Base-by-base conservation (phyloP, 768 basidiomycete species). In the Boletus vermiculosoides region DNA sequence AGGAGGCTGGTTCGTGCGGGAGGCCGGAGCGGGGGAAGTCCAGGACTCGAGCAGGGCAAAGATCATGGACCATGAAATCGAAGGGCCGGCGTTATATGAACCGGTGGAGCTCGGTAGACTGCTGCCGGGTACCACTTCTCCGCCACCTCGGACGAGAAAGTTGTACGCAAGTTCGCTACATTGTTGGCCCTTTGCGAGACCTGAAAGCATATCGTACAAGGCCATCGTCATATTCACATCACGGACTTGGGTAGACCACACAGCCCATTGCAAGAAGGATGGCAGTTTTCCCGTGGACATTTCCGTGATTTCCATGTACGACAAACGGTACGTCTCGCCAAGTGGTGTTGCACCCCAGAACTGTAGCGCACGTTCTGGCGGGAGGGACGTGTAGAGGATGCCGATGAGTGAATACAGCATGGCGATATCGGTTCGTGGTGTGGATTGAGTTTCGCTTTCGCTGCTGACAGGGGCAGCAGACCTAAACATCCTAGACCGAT, bases 91-190 rank as follows among this genome's bases (percentile, higher is more conserved):
- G 18, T 75, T 72, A 23, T 67, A 69, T 5, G 82, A 77, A 16
- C 62, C 50, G 4, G 74, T 54, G 16, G 74, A 49, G 8, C 61
- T 62, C 0, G 83, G 76, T 8, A 86, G 59, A 23, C 77, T 78
- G 60, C 81, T 84, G 25, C 86, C 84, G 1, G 84, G 79, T 41
- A 90, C 71, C 5, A 87, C 80, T 60, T 90, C 89, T 1, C 83
- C 84, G 2, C 83, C 83, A n/a, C 86, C 88, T 37, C 87, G 77
- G 16, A 86, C 87, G 69, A 97, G 81, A 71, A 95, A 94, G 70
- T 94, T 94, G 76, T 92, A 92, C 0, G 91, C 88, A 12, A 91
- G 77, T 65, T 92, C 89, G 62, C 91, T 92, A 64, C 90, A 91
- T 62, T 88, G 86, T 56, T 88, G 86, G 0, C 94, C 94, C 50